Evolutionary conservation across 75 land plant species (phyloP), one percentile per base, ranked within the genome.

Genomic region (Chamaecyparis obtusa): DNA sequence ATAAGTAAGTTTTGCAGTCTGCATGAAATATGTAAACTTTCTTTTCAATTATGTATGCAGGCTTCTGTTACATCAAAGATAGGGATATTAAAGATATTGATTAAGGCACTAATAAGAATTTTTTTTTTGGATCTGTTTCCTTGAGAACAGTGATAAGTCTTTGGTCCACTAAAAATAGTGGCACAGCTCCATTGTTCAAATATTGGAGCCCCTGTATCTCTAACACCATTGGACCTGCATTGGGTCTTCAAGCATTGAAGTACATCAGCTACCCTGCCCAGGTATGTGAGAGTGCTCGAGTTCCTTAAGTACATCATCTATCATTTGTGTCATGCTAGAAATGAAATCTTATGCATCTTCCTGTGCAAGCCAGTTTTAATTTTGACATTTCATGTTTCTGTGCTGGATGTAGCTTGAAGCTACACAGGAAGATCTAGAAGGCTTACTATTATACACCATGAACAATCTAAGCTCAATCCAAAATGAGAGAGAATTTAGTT

Each of bases 211-310:
- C 99, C 48, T 94, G 99, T 85, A 93, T 98, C 37, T 93, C 96
- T 3, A 98, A 98, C 82, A 96, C 99, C 24, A 95, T 98, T 89
- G 99, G 99, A 39, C 99, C 99, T n/a, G 95, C 99, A 35, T 95
- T 98, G 94, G 99, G 99, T 36, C 97, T 98, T 83, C 96, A 95
- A 85, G 99, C 99, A 5, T 87, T 98, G 89, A 98, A 98, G 87
- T 98, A 98, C 86, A 98, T 98, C n/a, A 98, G 99, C 83, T 98
- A 98, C 88, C 99, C 99, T 69, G 99, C 97, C 8, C 99, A 98
- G 99, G 99, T 92, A 82, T 74, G 72, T 72, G 0, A 77, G 24
- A 27, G 60, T 9, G 60, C 56, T 55, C 57, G 36, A 69, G 43
- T 1, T 11, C 30, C 24, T 64, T 3, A 74, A 49, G 13, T 9